A percentile compares a stretch with the other conserved stretches of the same genome.
Conservation (phyloP, 2,329 filamentous ascomycete species). For the Diaporthe sp. region DNA sequence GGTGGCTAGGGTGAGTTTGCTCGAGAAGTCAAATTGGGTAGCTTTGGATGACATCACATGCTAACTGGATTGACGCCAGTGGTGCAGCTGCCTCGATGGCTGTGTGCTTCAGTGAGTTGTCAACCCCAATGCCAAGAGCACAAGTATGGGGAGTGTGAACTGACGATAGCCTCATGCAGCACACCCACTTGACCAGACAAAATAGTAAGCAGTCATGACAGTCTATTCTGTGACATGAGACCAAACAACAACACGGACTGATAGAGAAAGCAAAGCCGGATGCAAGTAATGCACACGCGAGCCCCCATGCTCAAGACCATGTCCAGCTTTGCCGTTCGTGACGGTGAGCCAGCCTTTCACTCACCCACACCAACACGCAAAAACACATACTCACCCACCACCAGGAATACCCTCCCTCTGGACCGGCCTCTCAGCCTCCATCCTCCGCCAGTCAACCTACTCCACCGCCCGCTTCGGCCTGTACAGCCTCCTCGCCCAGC, state of each 20-base stretch:
- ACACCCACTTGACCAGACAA: slow-evolving; percentile 60
- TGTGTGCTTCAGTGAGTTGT: slow-evolving; percentile 58
- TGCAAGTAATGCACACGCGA: slow-evolving; percentile 59
- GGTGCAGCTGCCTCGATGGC: slow-evolving; percentile 61
- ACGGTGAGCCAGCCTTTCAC: slow-evolving; percentile 49
- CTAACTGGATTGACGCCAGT: slow-evolving; percentile 43
- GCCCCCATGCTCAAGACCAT: slow-evolving; percentile 56
- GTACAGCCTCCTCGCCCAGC: slow-evolving; percentile 53
- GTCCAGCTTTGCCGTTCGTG: slow-evolving; percentile 54
- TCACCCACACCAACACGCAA: neutral
- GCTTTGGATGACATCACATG: neutral
- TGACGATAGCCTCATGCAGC: slow-evolving; percentile 47
- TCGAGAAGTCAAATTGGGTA: neutral
- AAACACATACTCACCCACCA: neutral
- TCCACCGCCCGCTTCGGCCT: slow-evolving; percentile 60
- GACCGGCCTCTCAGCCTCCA: slow-evolving; percentile 59
- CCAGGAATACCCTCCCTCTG: slow-evolving; percentile 58
- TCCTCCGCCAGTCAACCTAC: slow-evolving; percentile 59
- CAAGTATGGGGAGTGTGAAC: neutral
- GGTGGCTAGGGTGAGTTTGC: slow-evolving; percentile 58
- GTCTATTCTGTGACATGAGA: accelerated
- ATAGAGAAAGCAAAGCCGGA: slow-evolving; percentile 50
- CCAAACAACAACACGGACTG: neutral
- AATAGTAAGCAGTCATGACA: slow-evolving; percentile 52
- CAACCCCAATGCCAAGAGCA: neutral